Conservation (phyloP, 2,329 filamentous ascomycete species). For the Ilyonectria sp. region DNA sequence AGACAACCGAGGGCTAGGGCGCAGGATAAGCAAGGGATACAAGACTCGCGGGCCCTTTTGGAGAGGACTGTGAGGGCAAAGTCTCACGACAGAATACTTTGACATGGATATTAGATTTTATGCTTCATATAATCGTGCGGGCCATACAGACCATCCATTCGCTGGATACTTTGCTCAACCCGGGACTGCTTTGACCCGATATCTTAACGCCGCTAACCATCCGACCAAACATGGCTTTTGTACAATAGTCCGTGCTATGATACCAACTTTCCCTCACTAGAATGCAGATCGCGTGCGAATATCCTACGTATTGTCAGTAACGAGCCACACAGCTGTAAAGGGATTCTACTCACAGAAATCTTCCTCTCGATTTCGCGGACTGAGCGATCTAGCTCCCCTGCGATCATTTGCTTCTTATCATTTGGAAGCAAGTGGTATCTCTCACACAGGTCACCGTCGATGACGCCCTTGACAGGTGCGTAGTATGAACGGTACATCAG, state of each 20-base stretch:
- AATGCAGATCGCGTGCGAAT: constrained; percentile 73
- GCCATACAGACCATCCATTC: constrained; percentile 44
- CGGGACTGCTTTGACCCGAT: constrained; percentile 43
- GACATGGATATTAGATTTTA: constrained; percentile 47
- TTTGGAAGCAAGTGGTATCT: constrained; percentile 86
- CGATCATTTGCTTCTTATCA: constrained; percentile 96
- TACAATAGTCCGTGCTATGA: constrained; percentile 46
- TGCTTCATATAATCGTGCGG: constrained; percentile 47
- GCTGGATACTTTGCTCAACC: constrained; percentile 47
- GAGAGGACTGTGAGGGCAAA: constrained; percentile 47
- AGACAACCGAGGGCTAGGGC: constrained; percentile 37
- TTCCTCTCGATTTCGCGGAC: constrained; percentile 96
- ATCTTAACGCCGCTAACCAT: constrained; percentile 51
- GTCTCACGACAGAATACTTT: constrained; percentile 24
- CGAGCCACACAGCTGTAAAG: neutral
- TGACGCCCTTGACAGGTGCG: constrained; percentile 94
- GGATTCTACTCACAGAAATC: constrained; percentile 73
- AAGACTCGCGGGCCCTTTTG: constrained; percentile 53
- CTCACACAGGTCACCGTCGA: constrained; percentile 97
- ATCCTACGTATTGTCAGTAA: constrained; percentile 59
- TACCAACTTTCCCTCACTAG: constrained; percentile 53
- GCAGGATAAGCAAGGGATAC: constrained; percentile 48
- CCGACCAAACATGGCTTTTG: constrained; percentile 46
- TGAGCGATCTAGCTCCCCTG: constrained; percentile 90
- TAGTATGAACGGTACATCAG: constrained; percentile 97